Base-by-base conservation (phyloP, 192 early-diverging fungal genomes). In the Coemansia sp. region DNA sequence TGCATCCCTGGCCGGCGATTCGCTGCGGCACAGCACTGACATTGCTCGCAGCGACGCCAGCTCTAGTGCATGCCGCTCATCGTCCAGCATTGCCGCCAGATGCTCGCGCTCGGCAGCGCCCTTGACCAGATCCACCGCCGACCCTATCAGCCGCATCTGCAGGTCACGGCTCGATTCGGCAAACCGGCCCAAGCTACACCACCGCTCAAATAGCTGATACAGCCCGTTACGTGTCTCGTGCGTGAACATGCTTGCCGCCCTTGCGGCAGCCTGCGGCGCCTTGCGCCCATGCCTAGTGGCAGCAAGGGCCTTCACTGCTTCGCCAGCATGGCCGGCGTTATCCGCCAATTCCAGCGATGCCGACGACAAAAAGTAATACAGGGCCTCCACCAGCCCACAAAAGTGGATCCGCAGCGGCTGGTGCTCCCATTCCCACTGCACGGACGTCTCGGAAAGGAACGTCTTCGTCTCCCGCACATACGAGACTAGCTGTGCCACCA, bases 141-240 rank as follows among this genome's bases (percentile, higher is more conserved):
- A 48, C 0, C 51, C 46, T 44, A 91, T 85, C 81, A 90, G 81
- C 21, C 77, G 76, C 5, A 67, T 75, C 41, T 94, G 85, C 0
- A 77, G 46, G 7, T 91, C 84, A 0, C 80, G 66, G 14, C 79
- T 76, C 10, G 51, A 28, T 0, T 66, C 74, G 0, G 80, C 62
- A 34, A 76, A 74, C 19, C 67, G 60, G 2, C 94, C 92, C 56
- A 89, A 79, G 7, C 94, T 85, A 64, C 91, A 90, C 96, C 96
- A 99, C 17, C 85, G 77, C 64, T 94, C 91, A 75, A 94, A 87
- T 36, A 94, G 67, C 43, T 77, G 74, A 67, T 92, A 99, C 26
- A 94, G 45, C 2, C 72, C 76, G 12, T 80, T 60, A 29, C 96
- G 78, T 0, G 82, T 77, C 42, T 92, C 87, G 64, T 87, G 87